These are phyloP conservation scores for Diaporthe sp. DNA, from an alignment of 2,329 filamentous ascomycete genomes.

Conservation along the genomic window DNA sequence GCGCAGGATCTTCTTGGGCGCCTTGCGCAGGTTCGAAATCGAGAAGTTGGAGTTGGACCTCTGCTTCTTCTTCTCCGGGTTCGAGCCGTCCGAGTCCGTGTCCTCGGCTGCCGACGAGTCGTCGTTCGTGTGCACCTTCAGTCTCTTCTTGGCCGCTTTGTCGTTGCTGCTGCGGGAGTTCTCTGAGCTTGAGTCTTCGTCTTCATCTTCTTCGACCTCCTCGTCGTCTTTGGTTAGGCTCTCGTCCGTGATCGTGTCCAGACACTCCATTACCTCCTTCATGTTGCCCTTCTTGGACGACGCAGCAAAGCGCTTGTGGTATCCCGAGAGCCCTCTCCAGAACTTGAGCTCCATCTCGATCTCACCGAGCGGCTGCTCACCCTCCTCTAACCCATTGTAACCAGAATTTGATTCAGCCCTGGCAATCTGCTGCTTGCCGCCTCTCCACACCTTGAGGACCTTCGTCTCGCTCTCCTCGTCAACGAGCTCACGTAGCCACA, in stretches of 20 bases:
- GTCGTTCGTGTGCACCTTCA: slow-evolving; percentile 41
- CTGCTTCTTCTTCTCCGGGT: slow-evolving; percentile 47
- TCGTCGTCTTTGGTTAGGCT: slow-evolving; percentile 51
- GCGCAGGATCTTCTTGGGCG: slow-evolving; percentile 45
- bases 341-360: slow-evolving; percentile 71
- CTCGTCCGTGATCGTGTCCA: slow-evolving; percentile 72
- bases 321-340: slow-evolving; percentile 72
- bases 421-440: slow-evolving; percentile 65
- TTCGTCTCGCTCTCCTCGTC: slow-evolving; percentile 76
- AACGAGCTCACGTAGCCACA: slow-evolving; percentile 78
- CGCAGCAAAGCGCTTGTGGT: slow-evolving; percentile 67
- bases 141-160: slow-evolving; percentile 39
- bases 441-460: slow-evolving; percentile 75
- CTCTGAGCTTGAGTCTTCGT: slow-evolving; percentile 39
- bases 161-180: slow-evolving; percentile 35
- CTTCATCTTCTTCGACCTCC: slow-evolving; percentile 38
- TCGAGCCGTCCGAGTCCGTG: slow-evolving; percentile 46
- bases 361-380: slow-evolving; percentile 68
- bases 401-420: slow-evolving; percentile 52
- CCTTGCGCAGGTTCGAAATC: slow-evolving; percentile 49
- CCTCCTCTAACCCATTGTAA: slow-evolving; percentile 61
- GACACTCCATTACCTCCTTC: slow-evolving; percentile 72
- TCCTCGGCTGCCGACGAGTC: slow-evolving; percentile 34
- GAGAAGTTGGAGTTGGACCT: slow-evolving; percentile 39
- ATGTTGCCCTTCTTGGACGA: slow-evolving; percentile 66